phyloP scores from a whole-genome alignment of 1,139 yeast species.

The Zygotorulaspora mrakii region DNA sequence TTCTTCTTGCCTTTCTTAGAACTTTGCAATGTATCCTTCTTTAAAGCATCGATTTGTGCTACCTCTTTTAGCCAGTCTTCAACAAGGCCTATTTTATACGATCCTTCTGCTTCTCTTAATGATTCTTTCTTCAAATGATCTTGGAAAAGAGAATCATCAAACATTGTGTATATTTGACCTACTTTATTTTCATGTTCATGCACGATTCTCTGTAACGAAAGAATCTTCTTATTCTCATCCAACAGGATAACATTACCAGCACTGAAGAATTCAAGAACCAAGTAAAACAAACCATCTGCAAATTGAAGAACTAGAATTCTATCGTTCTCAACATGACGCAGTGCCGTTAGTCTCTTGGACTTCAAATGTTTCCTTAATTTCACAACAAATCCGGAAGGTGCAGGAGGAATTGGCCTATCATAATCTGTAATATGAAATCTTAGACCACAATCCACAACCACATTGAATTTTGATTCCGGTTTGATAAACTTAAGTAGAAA shows the following conservation, averaged over 20 bases:
- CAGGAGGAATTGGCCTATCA: conserved; percentile 72
- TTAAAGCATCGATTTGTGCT: conserved; percentile 33
- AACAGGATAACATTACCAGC: conserved; percentile 86
- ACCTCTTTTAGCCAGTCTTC: conserved; percentile 49
- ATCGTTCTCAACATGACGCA: conserved; percentile 73
- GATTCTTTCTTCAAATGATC: conserved; percentile 16
- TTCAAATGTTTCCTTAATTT: conserved; percentile 84
- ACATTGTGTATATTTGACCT: conserved; percentile 63
- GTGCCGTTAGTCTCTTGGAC: conserved; percentile 67
- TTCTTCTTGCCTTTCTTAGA: conserved; percentile 39
- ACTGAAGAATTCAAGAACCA: conserved; percentile 88
- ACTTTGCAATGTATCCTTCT: conserved; percentile 10
- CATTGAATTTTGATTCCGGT: conserved; percentile 73
- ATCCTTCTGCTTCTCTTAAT: conserved; percentile 13
- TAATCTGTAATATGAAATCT: conserved; percentile 75
- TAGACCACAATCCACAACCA: conserved; percentile 84
- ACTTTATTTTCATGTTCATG: conserved; percentile 67
- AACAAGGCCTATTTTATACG: conserved; percentile 41
- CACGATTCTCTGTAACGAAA: conserved; percentile 75
- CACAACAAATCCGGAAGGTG: conserved; percentile 81
- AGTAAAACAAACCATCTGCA: conserved; percentile 71
- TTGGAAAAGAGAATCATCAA: conserved; percentile 49
- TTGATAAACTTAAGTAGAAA: conserved; percentile 75
- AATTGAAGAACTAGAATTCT: conserved; percentile 77
- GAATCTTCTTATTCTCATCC: conserved; percentile 62